Conservation (phyloP, 177 flowering plant species). For the Tripterygium wilfordii region DNA sequence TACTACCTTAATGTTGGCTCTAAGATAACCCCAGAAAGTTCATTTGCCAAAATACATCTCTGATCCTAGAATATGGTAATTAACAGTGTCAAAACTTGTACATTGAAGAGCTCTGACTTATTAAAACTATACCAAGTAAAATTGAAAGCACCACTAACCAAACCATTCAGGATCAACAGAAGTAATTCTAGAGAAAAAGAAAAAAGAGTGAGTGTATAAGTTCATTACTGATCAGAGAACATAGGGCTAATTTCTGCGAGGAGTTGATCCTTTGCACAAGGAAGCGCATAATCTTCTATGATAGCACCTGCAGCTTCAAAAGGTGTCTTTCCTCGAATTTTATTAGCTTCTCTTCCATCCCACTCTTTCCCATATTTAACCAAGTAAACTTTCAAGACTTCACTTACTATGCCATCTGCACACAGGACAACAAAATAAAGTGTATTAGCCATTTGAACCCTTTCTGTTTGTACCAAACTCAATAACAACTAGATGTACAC, state of each 20-base stretch:
- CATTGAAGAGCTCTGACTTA: too few relatives aligned
- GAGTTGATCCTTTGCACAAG: conserved; percentile 56
- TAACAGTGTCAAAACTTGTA: too few relatives aligned
- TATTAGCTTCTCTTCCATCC: conserved; percentile 67
- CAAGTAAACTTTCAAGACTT: conserved; percentile 51
- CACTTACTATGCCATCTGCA: conserved; percentile 66
- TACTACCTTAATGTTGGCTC: too few relatives aligned
- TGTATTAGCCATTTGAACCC: too few relatives aligned
- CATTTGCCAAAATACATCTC: too few relatives aligned
- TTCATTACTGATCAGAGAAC: conserved; percentile 61
- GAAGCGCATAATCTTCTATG: conserved; percentile 75
- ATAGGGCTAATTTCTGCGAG: conserved; percentile 51
- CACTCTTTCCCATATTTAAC: conserved; percentile 75
- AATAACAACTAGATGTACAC: neutral
- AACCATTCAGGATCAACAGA: neutral
- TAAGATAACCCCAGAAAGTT: too few relatives aligned
- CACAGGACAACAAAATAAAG: neutral
- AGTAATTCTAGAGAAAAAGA: neutral
- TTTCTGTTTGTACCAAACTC: too few relatives aligned
- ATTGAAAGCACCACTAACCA: too few relatives aligned
- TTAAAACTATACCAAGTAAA: too few relatives aligned
- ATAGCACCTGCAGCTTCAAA: conserved; percentile 64
- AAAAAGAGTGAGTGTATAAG: neutral
- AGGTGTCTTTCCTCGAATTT: conserved; percentile 64
- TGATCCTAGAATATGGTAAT: too few relatives aligned